Evolutionary conservation across 768 basidiomycete genomes (phyloP), one percentile per base, ranked within the genome.

Genomic region (Russula foetens): DNA sequence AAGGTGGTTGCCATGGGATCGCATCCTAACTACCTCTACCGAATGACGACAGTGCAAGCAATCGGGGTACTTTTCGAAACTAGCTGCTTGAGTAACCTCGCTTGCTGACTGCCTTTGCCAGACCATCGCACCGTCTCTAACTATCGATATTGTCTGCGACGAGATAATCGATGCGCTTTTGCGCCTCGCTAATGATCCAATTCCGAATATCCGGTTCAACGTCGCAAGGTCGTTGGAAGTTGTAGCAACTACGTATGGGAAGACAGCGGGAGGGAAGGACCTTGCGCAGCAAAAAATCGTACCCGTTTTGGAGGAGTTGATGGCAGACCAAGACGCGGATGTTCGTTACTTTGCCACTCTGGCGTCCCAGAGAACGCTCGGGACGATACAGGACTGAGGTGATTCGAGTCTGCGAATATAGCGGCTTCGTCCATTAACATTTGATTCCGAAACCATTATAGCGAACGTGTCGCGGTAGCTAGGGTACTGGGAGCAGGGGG

Each of bases 171-270:
- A 85, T 24, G 86, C 90, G 41, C 81, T 98, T 52, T 75, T 96
- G 59, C 80, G 85, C 60, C 83, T 99, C 47, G 85, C 90, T 17
- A 78, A 79, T 53, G 97, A 99, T 71, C 85, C 91, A 12, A 98
- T 99, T 70, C 97, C 97, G 56, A 99, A 99, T 74, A 98, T 99
- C 72, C 91, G 97, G 39, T 99, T 99, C 81, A 98, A 98, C 71
- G 95, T 98, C 29, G 90, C 95, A 26, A 98, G 98, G 73, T 87
- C 90, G 28, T 77, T 98, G 67, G 96, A 98, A 75, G 84, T 92
- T 15, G 80, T 98, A 67, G 91, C 91, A 1, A 76, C 75, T 17
- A 81, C 88, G 0, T 86, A 90, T 65, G 84, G 81, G 21, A 72
- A 74, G 52, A 75, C 77, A 7, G 69, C 80, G 0, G 88, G 91